Base-by-base conservation (phyloP, 768 basidiomycete species). In the Heimioporus sp. region DNA sequence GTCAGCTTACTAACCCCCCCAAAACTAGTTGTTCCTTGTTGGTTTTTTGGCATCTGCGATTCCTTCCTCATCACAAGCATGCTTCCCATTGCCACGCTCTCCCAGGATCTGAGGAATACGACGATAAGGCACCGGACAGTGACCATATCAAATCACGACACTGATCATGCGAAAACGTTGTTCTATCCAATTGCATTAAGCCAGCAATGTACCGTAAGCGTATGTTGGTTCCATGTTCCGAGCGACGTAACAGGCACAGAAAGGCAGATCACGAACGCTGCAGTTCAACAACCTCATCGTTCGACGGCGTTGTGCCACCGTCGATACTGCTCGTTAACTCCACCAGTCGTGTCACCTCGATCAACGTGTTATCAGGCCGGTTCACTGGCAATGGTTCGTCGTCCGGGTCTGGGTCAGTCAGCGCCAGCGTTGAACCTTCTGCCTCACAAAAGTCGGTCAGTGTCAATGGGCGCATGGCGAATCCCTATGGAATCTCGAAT, bases 381-480 rank as follows among this genome's bases (percentile, higher is more conserved):
- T 54, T 21, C 10, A 61, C 5, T 10, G 51, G 56, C 10, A 63
- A 48, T 9, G 64, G 65, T 35, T 52, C 65, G n/a, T 64, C 66
- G 1, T 67, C 66, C 6, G 66, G 66, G 43, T 69, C 65, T 2
- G 61, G 57, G 32, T 59, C 60, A 3, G 47, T 55, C 35, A 70
- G 42, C 0, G 55, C 56, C 36, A 71, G 43, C 0, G 61, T 65
- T 8, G 65, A 69, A 2, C 65, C 70, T 37, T 76, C 76, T 5
- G 65, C 59, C 15, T 72, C 67, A 47, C 76, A 74, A 68, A 96
- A 95, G 66, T 96, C 93, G 12, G 74, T 72, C 30, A 92, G 49
- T 3, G 74, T 74, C 42, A 95, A 70, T 9, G 90, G 85, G 44
- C 93, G 85, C 48, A 93, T 74, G 52, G 82, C 73, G 66, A 93